Percentiles rank a stretch among this genome's conserved stretches.
Evolutionary conservation across 495 filamentous ascomycete genomes (phyloP).

Genomic region (Penicillium samsonianum): DNA sequence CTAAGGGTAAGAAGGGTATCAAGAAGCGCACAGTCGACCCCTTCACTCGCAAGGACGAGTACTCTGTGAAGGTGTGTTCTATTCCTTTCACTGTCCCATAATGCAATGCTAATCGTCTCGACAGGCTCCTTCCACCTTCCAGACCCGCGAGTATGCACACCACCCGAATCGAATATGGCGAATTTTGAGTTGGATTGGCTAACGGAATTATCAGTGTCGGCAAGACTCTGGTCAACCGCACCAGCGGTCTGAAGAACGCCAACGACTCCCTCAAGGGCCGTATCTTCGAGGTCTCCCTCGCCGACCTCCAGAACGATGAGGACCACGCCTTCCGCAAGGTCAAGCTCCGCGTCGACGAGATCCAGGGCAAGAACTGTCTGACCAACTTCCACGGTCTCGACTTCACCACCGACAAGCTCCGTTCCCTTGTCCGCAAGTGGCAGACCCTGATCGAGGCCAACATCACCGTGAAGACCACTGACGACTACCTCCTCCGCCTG

Average conservation of each 20-base stretch:
- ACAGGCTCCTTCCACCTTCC: slow-evolving; percentile 93
- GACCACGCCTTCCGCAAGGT: slow-evolving; percentile 99
- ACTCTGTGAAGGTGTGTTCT: slow-evolving; percentile 81
- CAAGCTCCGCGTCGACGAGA: slow-evolving; percentile 97
- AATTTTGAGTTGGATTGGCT: slow-evolving; percentile 9
- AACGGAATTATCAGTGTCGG: slow-evolving; percentile 68
- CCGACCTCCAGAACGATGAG: slow-evolving; percentile 98
- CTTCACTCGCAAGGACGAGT: slow-evolving; percentile 98
- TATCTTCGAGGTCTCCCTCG: slow-evolving; percentile 97
- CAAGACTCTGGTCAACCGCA: slow-evolving; percentile 98
- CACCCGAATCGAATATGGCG: slow-evolving; percentile 12
- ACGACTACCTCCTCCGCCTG: slow-evolving; percentile 97
- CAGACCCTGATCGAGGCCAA: slow-evolving; percentile 99
- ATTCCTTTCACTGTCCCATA: not conserved
- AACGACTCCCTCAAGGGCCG: slow-evolving; percentile 98
- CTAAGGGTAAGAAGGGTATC: slow-evolving; percentile 99
- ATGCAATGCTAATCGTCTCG: slow-evolving; percentile 27
- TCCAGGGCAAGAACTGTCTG: slow-evolving; percentile 99
- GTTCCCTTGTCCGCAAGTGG: slow-evolving; percentile 99
- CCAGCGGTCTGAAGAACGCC: slow-evolving; percentile 98
- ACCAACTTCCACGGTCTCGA: slow-evolving; percentile 99
- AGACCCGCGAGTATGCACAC: slow-evolving; percentile 84
- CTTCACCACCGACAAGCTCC: slow-evolving; percentile 99
- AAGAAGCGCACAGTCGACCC: slow-evolving; percentile 99
- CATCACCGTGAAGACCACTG: slow-evolving; percentile 98